phyloP scores from a whole-genome alignment of 2,329 filamentous ascomycete genomes.

The Xylaria arbuscula region DNA sequence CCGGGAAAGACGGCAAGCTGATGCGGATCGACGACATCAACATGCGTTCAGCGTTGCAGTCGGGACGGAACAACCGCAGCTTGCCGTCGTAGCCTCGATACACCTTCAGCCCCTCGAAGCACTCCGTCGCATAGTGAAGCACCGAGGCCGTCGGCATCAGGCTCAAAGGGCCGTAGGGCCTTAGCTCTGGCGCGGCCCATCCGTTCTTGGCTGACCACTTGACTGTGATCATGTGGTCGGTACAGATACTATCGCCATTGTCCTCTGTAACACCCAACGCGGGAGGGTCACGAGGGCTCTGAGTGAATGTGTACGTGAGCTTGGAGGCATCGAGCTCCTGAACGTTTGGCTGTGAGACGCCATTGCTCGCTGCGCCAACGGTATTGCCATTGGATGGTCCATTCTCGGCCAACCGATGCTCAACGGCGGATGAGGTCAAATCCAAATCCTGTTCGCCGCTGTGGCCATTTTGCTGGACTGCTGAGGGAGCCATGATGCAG shows the following conservation, averaged over 20 bases:
- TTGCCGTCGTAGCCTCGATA: constrained; percentile 76
- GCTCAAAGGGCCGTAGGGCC: constrained; percentile 72
- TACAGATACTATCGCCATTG: constrained; percentile 67
- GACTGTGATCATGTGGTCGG: constrained; percentile 86
- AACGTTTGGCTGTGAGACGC: constrained; percentile 58
- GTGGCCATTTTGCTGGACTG: constrained; percentile 53
- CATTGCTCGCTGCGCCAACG: constrained; percentile 47
- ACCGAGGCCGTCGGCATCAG: constrained; percentile 76
- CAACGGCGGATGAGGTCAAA: constrained; percentile 63
- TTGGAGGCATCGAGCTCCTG: constrained; percentile 72
- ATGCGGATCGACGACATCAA: constrained; percentile 64
- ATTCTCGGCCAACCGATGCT: constrained; percentile 59
- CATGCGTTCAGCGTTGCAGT: constrained; percentile 69
- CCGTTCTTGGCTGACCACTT: constrained; percentile 69
- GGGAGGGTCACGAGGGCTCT: constrained; percentile 46
- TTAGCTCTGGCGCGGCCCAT: constrained; percentile 73
- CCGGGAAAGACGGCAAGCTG: constrained; percentile 72
- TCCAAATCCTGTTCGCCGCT: constrained; percentile 59
- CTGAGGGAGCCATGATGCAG: constrained; percentile 61
- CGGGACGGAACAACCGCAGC: constrained; percentile 73
- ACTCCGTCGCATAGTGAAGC: constrained; percentile 81
- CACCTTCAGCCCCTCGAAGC: constrained; percentile 79
- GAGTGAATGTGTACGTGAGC: constrained; percentile 62
- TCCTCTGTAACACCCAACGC: constrained; percentile 45
- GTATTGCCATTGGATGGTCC: constrained; percentile 46